Evolutionary conservation across 148 eudicot species (phyloP).

Genomic region (Rheum nobile): DNA sequence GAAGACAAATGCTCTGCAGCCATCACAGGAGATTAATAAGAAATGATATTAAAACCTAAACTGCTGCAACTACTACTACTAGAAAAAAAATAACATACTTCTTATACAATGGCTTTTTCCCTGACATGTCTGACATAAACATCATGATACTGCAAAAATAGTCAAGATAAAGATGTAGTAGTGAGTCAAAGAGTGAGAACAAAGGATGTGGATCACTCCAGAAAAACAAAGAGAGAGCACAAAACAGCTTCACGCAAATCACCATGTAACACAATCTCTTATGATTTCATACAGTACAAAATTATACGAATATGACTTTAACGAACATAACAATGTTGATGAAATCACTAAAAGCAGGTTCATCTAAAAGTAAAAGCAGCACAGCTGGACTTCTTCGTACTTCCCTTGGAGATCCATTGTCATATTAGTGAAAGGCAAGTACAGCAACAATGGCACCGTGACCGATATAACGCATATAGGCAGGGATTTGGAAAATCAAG

Average conservation of each 20-base stretch:
- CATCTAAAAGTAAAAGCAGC: background rate
- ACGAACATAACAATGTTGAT: background rate
- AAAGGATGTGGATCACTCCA: background rate
- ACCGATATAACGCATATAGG: background rate
- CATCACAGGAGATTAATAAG: conserved; percentile 4
- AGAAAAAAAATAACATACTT: conserved; percentile 38
- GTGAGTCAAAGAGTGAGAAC: background rate
- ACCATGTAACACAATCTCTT: background rate
- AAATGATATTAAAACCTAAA: background rate
- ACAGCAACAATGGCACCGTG: background rate
- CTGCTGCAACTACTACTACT: background rate
- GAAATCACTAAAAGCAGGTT: background rate
- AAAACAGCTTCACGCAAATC: background rate
- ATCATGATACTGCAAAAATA: conserved; percentile 56
- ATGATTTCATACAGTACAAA: background rate
- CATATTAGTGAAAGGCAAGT: background rate
- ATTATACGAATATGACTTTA: background rate
- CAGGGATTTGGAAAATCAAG: background rate
- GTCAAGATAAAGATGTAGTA: conserved; percentile 2
- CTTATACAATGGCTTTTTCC: conserved; percentile 76
- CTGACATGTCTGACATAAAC: conserved; percentile 88
- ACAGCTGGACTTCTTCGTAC: background rate
- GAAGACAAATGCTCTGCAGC: conserved; percentile 75
- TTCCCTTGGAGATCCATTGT: background rate
- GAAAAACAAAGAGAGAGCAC: background rate